phyloP scores from a whole-genome alignment of 2,329 filamentous ascomycete genomes.

The Xylariaceae sp. region DNA sequence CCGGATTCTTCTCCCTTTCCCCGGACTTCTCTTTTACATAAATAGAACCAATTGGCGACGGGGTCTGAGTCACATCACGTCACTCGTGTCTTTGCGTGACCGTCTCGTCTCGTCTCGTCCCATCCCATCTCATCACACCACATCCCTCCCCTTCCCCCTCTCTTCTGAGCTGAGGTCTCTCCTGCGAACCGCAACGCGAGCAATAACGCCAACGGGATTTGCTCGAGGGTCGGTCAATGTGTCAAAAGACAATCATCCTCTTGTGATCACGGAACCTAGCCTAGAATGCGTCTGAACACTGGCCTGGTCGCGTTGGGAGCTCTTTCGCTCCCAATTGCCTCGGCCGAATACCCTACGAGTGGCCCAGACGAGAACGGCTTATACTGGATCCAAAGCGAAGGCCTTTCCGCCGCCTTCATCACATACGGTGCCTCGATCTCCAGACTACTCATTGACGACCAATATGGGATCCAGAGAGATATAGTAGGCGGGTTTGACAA shows the following conservation, averaged over 20 bases:
- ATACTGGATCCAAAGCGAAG: slow-evolving; percentile 64
- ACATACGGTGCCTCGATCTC: slow-evolving; percentile 69
- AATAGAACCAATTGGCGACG: not conserved
- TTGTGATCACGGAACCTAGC: not conserved
- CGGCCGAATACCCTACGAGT: slow-evolving; percentile 25
- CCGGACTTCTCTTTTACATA: not conserved
- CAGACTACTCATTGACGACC: slow-evolving; percentile 65
- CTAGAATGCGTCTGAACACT: slow-evolving; percentile 27
- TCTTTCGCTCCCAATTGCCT: slow-evolving; percentile 30
- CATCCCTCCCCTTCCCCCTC: too few species aligned
- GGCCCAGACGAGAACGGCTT: slow-evolving; percentile 57
- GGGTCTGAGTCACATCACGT: not conserved
- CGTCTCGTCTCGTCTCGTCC: too few species aligned
- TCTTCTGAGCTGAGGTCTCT: not conserved
- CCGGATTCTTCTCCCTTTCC: slow-evolving; percentile 3
- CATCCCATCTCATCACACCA: too few species aligned
- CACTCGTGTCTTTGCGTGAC: not conserved
- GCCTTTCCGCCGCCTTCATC: slow-evolving; percentile 64
- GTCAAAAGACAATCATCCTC: not conserved
- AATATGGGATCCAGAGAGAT: slow-evolving; percentile 62
- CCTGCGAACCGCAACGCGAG: not conserved
- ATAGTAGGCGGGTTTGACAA: slow-evolving; percentile 72
- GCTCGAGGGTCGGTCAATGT: not conserved
- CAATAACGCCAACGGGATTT: not conserved
- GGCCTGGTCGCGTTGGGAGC: slow-evolving; percentile 28